phyloP scores from a whole-genome alignment of 1,284 basidiomycete genomes.

The Phylloporus gajari region DNA sequence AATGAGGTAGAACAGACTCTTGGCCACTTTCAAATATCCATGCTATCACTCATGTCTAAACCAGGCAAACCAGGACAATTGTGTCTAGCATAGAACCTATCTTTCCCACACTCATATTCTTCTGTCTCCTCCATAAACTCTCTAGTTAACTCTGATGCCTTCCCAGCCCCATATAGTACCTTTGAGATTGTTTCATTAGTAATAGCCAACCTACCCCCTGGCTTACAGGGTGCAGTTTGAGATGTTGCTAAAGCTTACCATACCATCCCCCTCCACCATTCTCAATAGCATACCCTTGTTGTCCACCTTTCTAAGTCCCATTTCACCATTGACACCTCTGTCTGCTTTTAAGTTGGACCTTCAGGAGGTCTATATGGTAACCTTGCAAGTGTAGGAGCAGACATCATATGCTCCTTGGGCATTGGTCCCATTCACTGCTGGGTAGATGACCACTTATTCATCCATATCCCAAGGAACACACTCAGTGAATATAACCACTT shows the following conservation, averaged over 20 bases:
- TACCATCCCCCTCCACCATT: constrained; percentile 10
- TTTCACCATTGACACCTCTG: not conserved
- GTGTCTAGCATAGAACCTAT: constrained; percentile 5
- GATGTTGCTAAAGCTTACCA: constrained; percentile 19
- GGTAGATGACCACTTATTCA: not conserved
- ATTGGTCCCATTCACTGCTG: not conserved
- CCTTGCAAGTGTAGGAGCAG: not conserved
- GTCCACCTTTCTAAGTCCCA: not conserved
- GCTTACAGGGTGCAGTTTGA: not conserved
- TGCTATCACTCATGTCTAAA: not conserved
- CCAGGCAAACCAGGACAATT: not conserved
- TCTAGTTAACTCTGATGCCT: not conserved
- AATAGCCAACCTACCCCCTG: constrained; percentile 3
- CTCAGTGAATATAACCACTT: too few relatives aligned
- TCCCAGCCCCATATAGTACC: not conserved
- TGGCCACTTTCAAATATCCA: not conserved
- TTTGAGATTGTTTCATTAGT: not conserved
- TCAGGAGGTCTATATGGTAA: not conserved
- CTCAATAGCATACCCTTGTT: not conserved
- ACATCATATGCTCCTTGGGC: not conserved
- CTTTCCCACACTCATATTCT: not conserved
- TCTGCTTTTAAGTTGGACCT: not conserved
- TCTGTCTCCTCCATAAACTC: constrained; percentile 4
- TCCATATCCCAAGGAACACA: not conserved
- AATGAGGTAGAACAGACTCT: rapidly evolving